Percentiles rank a stretch among this genome's conserved stretches.
Evolutionary conservation across 306 rosid genomes (phyloP).

Genomic region (Elaeagnus macrophylla): DNA sequence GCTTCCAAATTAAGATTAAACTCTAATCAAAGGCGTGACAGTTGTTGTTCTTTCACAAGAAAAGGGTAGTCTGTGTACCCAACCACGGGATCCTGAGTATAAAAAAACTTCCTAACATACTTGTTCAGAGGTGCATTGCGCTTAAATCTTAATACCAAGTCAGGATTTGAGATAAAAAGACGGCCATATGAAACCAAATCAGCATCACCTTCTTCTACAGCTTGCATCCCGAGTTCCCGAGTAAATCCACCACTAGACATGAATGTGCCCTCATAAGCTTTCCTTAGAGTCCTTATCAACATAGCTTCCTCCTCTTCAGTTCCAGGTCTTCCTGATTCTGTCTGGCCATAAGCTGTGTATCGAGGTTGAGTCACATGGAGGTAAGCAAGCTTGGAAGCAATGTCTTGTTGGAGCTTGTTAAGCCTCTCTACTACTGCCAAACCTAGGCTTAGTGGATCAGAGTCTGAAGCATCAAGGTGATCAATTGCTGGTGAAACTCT

Average conservation of each 20-base stretch:
- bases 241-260: conserved; percentile 85
- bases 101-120: conserved; percentile 68
- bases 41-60: conserved; percentile 17
- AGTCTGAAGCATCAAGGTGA: conserved; percentile 78
- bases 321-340: conserved; percentile 62
- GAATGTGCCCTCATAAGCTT: conserved; percentile 60
- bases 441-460: conserved; percentile 66
- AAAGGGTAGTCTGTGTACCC: conserved; percentile 85
- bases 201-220: conserved; percentile 51
- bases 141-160: conserved; percentile 53
- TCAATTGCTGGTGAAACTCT: conserved; percentile 89
- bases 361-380: conserved; percentile 89
- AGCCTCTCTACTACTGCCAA: conserved; percentile 66
- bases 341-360: conserved; percentile 49
- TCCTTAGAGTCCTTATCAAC: conserved; percentile 45
- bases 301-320: conserved; percentile 58
- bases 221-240: conserved; percentile 63
- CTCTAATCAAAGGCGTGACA: conserved; percentile 47
- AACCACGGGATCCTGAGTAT: conserved; percentile 70
- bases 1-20: not conserved
- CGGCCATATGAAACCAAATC: conserved; percentile 83
- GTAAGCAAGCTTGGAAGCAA: conserved; percentile 50
- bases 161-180: conserved; percentile 68
- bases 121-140: conserved; percentile 50
- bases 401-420: conserved; percentile 47